Base-by-base conservation (phyloP, 2,329 filamentous ascomycete species). In the Sarocladium kiliense region DNA sequence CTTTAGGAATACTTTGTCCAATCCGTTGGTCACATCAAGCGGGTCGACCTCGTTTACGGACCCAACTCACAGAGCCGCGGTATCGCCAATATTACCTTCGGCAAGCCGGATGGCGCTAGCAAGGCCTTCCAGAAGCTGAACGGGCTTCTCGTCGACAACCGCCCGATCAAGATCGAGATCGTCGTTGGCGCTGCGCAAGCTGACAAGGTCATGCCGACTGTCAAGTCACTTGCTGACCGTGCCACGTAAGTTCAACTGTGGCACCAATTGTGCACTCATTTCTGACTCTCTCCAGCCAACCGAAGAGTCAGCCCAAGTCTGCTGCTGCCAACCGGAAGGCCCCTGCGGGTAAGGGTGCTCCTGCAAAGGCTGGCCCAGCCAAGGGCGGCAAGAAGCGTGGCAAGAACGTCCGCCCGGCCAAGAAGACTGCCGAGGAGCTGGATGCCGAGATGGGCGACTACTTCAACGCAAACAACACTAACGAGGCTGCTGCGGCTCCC, bases 381-480 rank as follows among this genome's bases (percentile, higher is more conserved):
- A 76, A 75, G 55, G 75, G 74, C 60, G 72, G 74, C 63, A 80
- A 80, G 71, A 81, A 78, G 68, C 77, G 77, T 59, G 71, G 68
- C 41, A 85, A 85, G 62, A 87, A 77, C 65, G 77, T 80, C 61
- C 83, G 87, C 64, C 79, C 87, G 62, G 75, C 85, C 66, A 78
- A 95, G 77, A 97, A 97, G 88, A 96, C 91, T 0, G 85, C 88
- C 1, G 93, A 96, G 69, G 92, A 99, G 76, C 85, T 99, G 25
- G 94, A 99, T 70, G 91, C 90, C 3, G 94, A 99, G 72, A 99
- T 99, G 94, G 86, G 85, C 19, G 94, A 97, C 72, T 99, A 99
- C 77, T 97, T 95, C 69, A 84, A 79, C 39, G 70, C 73, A 57
- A 64, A 65, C 32, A 68, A 74, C 60, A 75, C 70, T 54, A 76